These are phyloP conservation scores for Lyophyllum atratum DNA, from an alignment of 768 basidiomycete species.

Conservation along the genomic window DNA sequence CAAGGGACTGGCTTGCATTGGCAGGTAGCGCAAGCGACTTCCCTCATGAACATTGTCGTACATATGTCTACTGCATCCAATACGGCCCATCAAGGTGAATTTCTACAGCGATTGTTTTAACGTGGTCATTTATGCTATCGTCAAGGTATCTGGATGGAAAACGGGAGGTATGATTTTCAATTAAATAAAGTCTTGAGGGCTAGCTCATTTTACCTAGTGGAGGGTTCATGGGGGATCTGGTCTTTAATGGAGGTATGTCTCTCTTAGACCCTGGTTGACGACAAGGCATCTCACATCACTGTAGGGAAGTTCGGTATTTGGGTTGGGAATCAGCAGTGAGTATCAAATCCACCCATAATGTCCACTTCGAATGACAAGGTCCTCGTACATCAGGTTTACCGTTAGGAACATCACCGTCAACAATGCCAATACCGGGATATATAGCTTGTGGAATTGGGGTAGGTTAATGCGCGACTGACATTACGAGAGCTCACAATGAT, in stretches of 20 bases:
- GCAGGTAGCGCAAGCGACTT: slow-evolving; percentile 59
- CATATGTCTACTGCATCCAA: slow-evolving; percentile 69
- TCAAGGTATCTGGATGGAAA: slow-evolving; percentile 66
- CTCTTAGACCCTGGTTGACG: not conserved
- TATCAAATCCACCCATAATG: not conserved
- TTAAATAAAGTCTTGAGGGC: not conserved
- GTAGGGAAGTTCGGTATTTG: slow-evolving; percentile 67
- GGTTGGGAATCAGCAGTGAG: slow-evolving; percentile 80
- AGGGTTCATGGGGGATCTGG: slow-evolving; percentile 54
- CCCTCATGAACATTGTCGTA: slow-evolving; percentile 58
- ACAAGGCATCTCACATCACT: not conserved
- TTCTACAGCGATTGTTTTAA: not conserved
- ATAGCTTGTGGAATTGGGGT: slow-evolving; percentile 21
- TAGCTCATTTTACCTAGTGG: slow-evolving; percentile 29
- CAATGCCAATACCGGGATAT: slow-evolving; percentile 26
- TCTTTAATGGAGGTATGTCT: slow-evolving; percentile 47
- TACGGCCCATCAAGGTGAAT: slow-evolving; percentile 67
- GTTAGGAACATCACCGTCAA: slow-evolving; percentile 60
- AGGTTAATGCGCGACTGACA: not conserved
- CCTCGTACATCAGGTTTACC: slow-evolving; percentile 44
- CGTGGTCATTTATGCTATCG: not conserved
- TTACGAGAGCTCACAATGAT: not conserved
- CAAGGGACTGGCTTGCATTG: slow-evolving; percentile 77
- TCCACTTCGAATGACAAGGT: not conserved
- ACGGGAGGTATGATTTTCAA: slow-evolving; percentile 63